A percentile compares a stretch with the other conserved stretches of the same genome.
These are phyloP conservation scores for Oryza punctata DNA, from an alignment of 176 grass and related monocot species.

Conservation along the genomic window DNA sequence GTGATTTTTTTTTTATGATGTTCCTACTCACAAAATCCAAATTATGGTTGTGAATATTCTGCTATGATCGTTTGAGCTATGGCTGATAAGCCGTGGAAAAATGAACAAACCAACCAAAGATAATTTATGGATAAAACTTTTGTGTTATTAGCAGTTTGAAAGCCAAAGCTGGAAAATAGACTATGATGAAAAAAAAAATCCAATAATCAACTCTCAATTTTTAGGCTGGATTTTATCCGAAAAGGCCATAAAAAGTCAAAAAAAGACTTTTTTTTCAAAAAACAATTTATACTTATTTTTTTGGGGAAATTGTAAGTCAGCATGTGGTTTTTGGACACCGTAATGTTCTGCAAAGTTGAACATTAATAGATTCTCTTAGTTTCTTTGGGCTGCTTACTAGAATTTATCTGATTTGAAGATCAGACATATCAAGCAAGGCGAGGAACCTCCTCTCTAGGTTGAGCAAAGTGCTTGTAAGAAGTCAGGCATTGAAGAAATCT, in stretches of 20 bases:
- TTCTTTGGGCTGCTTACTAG: slow-evolving; percentile 44
- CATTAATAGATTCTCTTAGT: slow-evolving; percentile 20
- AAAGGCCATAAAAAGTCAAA: background rate
- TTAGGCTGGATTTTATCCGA: background rate
- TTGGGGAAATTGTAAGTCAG: too few relatives aligned
- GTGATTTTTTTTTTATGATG: background rate
- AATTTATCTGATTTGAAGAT: slow-evolving; percentile 79
- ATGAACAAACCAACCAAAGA: too few relatives aligned
- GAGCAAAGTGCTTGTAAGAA: slow-evolving; percentile 84
- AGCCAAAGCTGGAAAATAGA: too few relatives aligned
- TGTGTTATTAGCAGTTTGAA: too few relatives aligned
- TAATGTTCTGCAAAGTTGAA: slow-evolving; percentile 11
- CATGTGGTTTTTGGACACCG: background rate
- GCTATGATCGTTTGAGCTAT: too few relatives aligned
- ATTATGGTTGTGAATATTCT: background rate
- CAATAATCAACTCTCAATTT: background rate
- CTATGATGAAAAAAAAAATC: too few relatives aligned
- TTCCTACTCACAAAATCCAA: background rate
- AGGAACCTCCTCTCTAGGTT: slow-evolving; percentile 79
- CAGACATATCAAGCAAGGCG: slow-evolving; percentile 95
- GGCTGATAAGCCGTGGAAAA: too few relatives aligned
- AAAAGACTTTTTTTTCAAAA: background rate
- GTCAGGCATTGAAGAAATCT: slow-evolving; percentile 72
- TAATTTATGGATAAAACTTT: too few relatives aligned
- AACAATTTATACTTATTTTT: background rate